Evolutionary conservation across 73 alveolate species (phyloP), one percentile per base, ranked within the genome.

Genomic region (Paramecium primaurelia): DNA sequence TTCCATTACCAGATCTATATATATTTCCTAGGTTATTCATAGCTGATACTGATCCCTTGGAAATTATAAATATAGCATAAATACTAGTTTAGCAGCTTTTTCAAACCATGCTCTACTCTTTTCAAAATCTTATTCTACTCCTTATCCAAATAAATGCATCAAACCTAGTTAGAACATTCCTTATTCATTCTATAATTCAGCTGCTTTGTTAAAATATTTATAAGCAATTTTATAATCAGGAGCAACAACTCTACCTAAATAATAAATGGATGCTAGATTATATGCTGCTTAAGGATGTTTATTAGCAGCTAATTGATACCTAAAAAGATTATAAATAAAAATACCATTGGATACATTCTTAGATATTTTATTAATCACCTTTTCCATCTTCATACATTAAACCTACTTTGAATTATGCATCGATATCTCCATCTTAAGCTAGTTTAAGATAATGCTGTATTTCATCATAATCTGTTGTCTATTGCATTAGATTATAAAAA

Each of bases 1-100:
- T 80, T 4, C 91, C 91, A 80, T 45, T 80, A 20, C 91, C 91
- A 32, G 91, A 80, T 80, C 91, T 80, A 80, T 80, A 80, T 2
- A 80, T 80, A 12, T 80, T 80, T 14, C 91, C 91, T 4, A 80
- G 58, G 37, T 80, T 80, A 58, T 80, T 80, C 91, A 80, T 80
- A 9, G 91, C 91, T 18, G 91, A 80, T 20, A 80, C 91, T 25
- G 91, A 80, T 12, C 91, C 91, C 91, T 80, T 44, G 7, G 20
- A 47, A 32, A 26, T 42, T 80, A 45, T 22, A 47, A 80, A 47
- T 8, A 80, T 54, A 54, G 69, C 3, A 4, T 45, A 18, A 22
- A 8, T 80, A 80, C 91, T 36, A 32, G 16, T 80, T 80, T 34
- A 26, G 73, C 91, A 11, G 91, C 91, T 44, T 12, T 80, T 49